Conservation (phyloP, 1,284 basidiomycete species). For the Cryptococcus depauperatus region DNA sequence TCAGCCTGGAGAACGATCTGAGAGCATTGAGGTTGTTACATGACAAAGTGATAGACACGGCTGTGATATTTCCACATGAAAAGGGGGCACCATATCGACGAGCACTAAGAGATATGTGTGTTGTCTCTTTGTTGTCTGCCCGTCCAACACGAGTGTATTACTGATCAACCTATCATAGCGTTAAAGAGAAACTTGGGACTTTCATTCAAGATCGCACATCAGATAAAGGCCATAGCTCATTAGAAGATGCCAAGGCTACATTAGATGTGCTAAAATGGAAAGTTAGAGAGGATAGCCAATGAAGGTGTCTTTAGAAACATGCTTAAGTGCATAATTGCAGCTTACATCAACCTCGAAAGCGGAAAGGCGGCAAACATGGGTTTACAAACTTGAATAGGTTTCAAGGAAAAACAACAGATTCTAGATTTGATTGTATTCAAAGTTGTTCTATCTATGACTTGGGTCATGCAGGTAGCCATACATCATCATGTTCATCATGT, state of each 20-base stretch:
- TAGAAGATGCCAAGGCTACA: conserved; percentile 66
- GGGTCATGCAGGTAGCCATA: too few species aligned
- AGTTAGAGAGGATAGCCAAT: conserved; percentile 33
- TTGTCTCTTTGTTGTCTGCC: conserved; percentile 11
- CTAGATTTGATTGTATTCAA: too few species aligned
- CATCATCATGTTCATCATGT: too few species aligned
- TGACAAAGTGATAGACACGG: conserved; percentile 71
- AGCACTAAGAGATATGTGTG: conserved; percentile 69
- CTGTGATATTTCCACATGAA: conserved; percentile 69
- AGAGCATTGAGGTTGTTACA: conserved; percentile 79
- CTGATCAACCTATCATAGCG: conserved; percentile 46
- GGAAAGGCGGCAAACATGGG: too few species aligned
- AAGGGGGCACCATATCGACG: conserved; percentile 68
- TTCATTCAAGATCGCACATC: conserved; percentile 58
- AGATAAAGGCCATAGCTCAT: conserved; percentile 67
- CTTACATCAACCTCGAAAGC: too few species aligned
- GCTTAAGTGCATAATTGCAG: too few species aligned
- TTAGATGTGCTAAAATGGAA: conserved; percentile 62
- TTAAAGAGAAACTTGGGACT: conserved; percentile 64
- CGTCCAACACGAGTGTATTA: too few species aligned
- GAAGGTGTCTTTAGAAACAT: too few species aligned
- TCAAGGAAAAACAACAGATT: too few species aligned
- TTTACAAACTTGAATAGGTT: too few species aligned
- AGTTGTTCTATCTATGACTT: too few species aligned
- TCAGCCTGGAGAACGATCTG: conserved; percentile 73